Evolutionary conservation across 805 yeast species (phyloP), one percentile per base, ranked within the genome.

Genomic region (Ogataea philodendri): DNA sequence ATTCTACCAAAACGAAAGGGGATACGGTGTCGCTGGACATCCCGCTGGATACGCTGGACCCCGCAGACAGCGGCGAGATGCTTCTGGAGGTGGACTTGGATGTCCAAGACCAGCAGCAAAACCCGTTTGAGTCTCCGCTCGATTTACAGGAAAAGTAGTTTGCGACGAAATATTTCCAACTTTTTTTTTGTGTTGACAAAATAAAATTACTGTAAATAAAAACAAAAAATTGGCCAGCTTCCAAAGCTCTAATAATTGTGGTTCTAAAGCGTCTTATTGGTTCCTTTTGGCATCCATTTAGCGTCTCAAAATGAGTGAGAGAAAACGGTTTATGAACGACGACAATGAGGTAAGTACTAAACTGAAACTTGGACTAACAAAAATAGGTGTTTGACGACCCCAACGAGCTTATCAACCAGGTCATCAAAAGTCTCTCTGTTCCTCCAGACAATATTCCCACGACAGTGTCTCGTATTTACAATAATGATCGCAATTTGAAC

Each of bases 371-470:
- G 11, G 11, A 15, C 45, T 41, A 41, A 41, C 37, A 36, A n/a
- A 26, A 13, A 3, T 11, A 48, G 50, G 32, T 41, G 14, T 74
- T 73, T 42, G 78, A 75, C 21, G 82, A 78, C 54, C 77, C 78
- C 3, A 67, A 67, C 25, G 87, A 83, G 30, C 63, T 82, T 37
- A 74, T 84, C 30, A 83, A 86, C 55, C 79, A 81, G 13, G 85
- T 89, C 14, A 84, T 87, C 20, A 70, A 84, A 15, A 70, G 76
- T 8, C 67, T 93, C 37, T 70, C 75, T 9, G 66, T 71, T 9
- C 96, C 97, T 0, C 79, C 78, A 16, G 84, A 84, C 26, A 60
- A 55, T 32, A 44, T 53, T 24, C 69, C 69, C 14, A 87, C 96
- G 1, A 75, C 76, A 44, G 97, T 89, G 5, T 76, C 95, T 9